These are phyloP conservation scores for Phyllosticta citriasiana DNA, from an alignment of 2,329 filamentous ascomycete genomes.

Conservation along the genomic window DNA sequence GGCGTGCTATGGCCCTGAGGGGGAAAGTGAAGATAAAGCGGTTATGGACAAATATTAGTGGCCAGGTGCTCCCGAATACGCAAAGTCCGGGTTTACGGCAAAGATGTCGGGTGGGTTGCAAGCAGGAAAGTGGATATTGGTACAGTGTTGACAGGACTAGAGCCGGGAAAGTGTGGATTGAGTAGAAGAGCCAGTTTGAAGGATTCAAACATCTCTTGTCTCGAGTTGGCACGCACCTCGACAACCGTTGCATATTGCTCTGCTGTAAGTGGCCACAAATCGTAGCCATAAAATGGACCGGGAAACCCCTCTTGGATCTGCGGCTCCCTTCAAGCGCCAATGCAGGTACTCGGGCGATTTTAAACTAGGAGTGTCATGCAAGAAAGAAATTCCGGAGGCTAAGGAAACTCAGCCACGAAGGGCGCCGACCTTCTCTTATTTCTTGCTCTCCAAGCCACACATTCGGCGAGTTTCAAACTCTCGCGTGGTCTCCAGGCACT, in stretches of 20 bases:
- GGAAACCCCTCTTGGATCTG: not conserved
- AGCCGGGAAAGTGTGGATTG: too few species aligned
- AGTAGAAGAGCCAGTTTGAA: too few species aligned
- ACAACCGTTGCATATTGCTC: not conserved
- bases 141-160: too few species aligned
- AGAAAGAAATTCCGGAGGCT: not conserved
- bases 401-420: not conserved
- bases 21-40: not conserved
- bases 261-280: not conserved
- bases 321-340: not conserved
- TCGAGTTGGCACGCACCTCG: too few species aligned
- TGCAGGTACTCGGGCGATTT: not conserved
- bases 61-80: not conserved
- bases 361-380: not conserved
- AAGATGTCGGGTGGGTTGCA: not conserved
- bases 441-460: not conserved
- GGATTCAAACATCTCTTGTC: too few species aligned
- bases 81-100: not conserved
- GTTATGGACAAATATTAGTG: not conserved
- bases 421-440: not conserved
- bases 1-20: slow-evolving; percentile 12
- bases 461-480: not conserved
- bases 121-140: too few species aligned
- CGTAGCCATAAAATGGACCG: not conserved
- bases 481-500: not conserved